Evolutionary conservation across 176 grass and related monocot genomes (phyloP).

Genomic region (Elymus sibiricus): DNA sequence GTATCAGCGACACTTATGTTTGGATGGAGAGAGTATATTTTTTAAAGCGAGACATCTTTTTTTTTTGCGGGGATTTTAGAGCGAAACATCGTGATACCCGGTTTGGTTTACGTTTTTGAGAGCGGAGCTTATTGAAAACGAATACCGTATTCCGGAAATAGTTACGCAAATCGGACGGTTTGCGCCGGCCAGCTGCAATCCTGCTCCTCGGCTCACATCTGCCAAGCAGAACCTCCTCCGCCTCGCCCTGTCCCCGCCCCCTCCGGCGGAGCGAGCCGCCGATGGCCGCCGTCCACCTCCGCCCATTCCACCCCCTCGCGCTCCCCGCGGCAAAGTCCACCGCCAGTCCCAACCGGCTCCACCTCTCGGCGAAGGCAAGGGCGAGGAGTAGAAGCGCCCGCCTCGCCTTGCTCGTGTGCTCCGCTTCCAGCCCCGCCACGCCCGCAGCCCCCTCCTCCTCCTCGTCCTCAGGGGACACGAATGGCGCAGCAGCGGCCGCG

Average conservation of each 20-base stretch:
- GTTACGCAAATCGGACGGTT: background rate
- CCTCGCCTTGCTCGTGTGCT: slow-evolving; percentile 33
- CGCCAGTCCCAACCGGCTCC: background rate
- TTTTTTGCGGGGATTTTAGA: too few relatives aligned
- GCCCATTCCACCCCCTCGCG: slow-evolving; percentile 3
- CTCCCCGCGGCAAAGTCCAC: background rate
- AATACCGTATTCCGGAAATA: too few relatives aligned
- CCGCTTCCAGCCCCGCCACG: slow-evolving; percentile 16
- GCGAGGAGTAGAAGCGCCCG: slow-evolving; percentile 16
- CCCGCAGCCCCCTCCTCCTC: slow-evolving; percentile 10
- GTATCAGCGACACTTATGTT: too few relatives aligned
- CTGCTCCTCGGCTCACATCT: background rate
- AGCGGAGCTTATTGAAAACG: too few relatives aligned
- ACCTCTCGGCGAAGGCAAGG: background rate
- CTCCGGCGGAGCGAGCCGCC: background rate
- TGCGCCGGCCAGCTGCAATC: background rate
- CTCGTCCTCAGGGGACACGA: background rate
- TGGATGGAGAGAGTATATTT: too few relatives aligned
- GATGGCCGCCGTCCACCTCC: slow-evolving; percentile 43
- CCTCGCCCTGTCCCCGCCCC: background rate
- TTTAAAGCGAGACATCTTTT: too few relatives aligned
- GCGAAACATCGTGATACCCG: too few relatives aligned
- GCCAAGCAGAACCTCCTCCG: background rate
- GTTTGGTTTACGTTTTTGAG: too few relatives aligned
- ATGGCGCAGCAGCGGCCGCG: background rate